phyloP scores from a whole-genome alignment of 495 filamentous ascomycete genomes.

The Penicillium atrosanguineum region DNA sequence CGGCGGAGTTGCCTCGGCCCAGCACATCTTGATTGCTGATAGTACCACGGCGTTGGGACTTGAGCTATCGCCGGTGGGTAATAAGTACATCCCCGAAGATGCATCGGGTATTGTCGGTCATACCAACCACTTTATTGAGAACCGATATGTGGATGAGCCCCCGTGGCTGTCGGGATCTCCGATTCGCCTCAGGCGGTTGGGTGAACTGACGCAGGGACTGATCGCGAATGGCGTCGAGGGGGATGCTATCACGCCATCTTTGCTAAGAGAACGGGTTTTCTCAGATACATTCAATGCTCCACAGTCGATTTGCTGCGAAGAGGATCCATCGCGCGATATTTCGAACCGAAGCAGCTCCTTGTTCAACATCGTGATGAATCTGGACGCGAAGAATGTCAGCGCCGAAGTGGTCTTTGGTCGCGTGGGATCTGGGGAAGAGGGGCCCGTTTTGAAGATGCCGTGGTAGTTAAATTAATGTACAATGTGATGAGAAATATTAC shows the following conservation, averaged over 20 bases:
- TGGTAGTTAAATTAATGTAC: constrained; percentile 7
- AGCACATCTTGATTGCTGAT: constrained; percentile 63
- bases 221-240: constrained; percentile 19
- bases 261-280: constrained; percentile 32
- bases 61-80: constrained; percentile 56
- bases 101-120: constrained; percentile 50
- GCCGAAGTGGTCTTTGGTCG: constrained; percentile 36
- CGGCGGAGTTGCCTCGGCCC: constrained; percentile 57
- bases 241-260: constrained; percentile 15
- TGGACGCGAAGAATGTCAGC: constrained; percentile 19
- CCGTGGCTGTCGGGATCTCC: constrained; percentile 55
- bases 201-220: constrained; percentile 35
- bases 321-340: constrained; percentile 19
- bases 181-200: constrained; percentile 45
- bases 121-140: constrained; percentile 60
- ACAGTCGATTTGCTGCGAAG: constrained; percentile 32
- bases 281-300: constrained; percentile 35
- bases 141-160: constrained; percentile 48
- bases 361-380: constrained; percentile 42
- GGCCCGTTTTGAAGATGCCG: constrained; percentile 29
- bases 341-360: constrained; percentile 22
- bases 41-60: constrained; percentile 49
- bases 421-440: constrained; percentile 29
- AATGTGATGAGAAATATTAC: background rate
- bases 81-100: constrained; percentile 49